phyloP scores from a whole-genome alignment of 345 rosid species.

The Salix viminalis region DNA sequence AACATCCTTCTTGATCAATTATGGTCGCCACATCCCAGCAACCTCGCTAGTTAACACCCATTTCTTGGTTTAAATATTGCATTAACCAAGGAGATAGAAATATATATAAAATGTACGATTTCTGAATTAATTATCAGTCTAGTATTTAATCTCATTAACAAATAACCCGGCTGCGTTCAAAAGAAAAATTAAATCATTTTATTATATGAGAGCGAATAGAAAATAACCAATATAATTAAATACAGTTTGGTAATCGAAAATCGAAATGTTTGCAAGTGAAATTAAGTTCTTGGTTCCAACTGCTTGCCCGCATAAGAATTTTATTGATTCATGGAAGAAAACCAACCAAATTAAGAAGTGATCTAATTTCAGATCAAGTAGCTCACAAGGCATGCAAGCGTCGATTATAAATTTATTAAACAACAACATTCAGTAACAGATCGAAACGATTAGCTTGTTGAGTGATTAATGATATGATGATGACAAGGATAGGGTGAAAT shows the following conservation, averaged over 20 bases:
- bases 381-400: neutral
- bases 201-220: neutral
- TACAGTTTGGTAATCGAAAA: no score
- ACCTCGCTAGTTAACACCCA: neutral
- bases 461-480: neutral
- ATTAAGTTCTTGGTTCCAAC: neutral
- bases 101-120: neutral
- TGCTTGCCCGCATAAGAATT: neutral
- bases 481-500: neutral
- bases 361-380: neutral
- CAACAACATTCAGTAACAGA: neutral
- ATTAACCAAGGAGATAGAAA: neutral
- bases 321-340: no score
- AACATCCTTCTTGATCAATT: neutral
- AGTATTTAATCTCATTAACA: neutral
- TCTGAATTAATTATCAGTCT: neutral
- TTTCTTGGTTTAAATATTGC: neutral
- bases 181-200: no score
- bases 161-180: no score
- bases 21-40: neutral
- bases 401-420: neutral
- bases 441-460: neutral
- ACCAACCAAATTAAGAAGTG: no score
- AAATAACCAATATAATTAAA: neutral
- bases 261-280: neutral